Evolutionary conservation across 805 yeast species (phyloP).

Genomic region (Teunomyces atbi): DNA sequence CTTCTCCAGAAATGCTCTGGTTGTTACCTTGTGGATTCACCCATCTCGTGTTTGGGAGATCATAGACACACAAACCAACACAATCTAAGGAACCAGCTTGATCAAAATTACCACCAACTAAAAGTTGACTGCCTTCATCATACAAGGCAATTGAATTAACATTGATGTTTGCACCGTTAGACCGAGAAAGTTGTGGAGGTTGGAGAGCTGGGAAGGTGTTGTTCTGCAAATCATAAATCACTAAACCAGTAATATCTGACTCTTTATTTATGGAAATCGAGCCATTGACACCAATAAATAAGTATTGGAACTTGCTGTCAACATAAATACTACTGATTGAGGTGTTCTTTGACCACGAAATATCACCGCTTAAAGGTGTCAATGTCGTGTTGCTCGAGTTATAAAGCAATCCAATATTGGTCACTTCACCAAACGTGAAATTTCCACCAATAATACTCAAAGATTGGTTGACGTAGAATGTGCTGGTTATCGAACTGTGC

Average conservation of each 20-base stretch:
- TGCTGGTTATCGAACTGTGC: constrained; percentile 22
- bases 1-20: constrained; percentile 43
- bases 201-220: constrained; percentile 43
- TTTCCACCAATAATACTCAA: constrained; percentile 60
- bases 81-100: constrained; percentile 59
- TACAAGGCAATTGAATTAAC: constrained; percentile 37
- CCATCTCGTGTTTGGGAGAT: constrained; percentile 56
- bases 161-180: constrained; percentile 38
- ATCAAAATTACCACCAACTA: constrained; percentile 74
- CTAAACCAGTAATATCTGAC: constrained; percentile 41
- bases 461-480: constrained; percentile 48
- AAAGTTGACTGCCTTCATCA: constrained; percentile 37
- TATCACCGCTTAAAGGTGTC: constrained; percentile 18
- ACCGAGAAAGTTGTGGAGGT: constrained; percentile 46
- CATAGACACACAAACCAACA: constrained; percentile 63
- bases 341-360: constrained; percentile 25
- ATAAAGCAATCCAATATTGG: constrained; percentile 31
- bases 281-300: constrained; percentile 50
- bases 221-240: constrained; percentile 50
- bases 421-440: constrained; percentile 32
- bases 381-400: constrained; percentile 15
- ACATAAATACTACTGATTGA: constrained; percentile 33
- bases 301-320: constrained; percentile 27
- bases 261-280: constrained; percentile 19
- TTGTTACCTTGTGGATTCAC: constrained; percentile 33